A percentile compares a stretch with the other conserved stretches of the same genome.
Conservation (phyloP, 352 stramenopile species). For the Saprolegnia parasitica region DNA sequence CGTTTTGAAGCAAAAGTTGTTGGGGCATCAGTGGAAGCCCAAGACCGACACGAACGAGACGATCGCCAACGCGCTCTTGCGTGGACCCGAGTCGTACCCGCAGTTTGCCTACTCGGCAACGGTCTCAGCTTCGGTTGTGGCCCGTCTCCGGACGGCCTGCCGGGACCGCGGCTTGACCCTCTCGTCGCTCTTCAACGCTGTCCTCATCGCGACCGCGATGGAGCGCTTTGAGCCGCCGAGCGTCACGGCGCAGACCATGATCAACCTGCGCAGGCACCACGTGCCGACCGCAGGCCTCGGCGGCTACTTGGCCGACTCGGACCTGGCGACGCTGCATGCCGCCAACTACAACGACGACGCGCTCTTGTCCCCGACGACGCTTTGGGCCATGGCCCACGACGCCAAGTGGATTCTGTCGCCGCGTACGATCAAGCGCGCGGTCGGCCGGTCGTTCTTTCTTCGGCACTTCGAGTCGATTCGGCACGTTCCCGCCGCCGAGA, state of each 20-base stretch:
- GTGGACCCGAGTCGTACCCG: no score
- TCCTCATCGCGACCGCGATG: not conserved
- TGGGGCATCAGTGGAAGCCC: no score
- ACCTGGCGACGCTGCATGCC: not conserved
- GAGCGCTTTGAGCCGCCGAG: not conserved
- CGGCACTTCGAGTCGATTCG: not conserved
- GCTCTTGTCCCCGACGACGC: not conserved
- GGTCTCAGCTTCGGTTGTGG: no score
- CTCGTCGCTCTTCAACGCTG: not conserved
- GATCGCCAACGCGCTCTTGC: no score
- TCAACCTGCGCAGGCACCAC: not conserved
- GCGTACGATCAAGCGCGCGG: not conserved
- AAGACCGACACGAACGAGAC: no score
- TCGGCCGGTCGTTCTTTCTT: not conserved
- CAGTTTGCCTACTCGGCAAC: no score
- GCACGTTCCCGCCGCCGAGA: not conserved
- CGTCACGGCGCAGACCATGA: not conserved
- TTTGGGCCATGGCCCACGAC: not conserved
- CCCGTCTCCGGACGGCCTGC: no score
- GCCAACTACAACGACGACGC: not conserved
- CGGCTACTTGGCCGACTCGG: not conserved
- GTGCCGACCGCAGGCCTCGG: not conserved
- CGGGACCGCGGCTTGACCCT: no score
- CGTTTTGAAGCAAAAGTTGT: no score
- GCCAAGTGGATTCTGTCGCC: not conserved